These are phyloP conservation scores for Carex pumila DNA, from an alignment of 176 grass and related monocot species.

Conservation along the genomic window DNA sequence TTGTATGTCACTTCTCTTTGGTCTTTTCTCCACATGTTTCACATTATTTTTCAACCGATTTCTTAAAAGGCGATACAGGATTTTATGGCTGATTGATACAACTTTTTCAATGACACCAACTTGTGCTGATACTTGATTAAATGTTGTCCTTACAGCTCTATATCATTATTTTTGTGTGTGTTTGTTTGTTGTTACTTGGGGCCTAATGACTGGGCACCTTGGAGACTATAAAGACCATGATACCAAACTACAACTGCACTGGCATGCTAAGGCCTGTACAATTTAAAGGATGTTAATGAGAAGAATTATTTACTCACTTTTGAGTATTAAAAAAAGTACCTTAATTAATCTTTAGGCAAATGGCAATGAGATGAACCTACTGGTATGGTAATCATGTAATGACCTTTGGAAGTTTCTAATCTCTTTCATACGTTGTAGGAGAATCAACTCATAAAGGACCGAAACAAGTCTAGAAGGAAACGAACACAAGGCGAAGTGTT, in stretches of 20 bases:
- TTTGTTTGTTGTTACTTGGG: not conserved
- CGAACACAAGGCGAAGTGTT: slow-evolving; percentile 46
- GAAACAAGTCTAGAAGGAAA: slow-evolving; percentile 91
- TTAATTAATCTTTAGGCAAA: not conserved
- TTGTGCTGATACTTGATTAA: not conserved
- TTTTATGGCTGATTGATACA: not conserved
- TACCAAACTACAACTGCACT: not conserved
- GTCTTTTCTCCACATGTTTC: not conserved
- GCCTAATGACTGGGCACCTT: not conserved
- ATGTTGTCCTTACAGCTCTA: not conserved
- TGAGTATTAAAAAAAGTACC: not conserved
- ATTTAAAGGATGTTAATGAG: not conserved
- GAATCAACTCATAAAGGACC: slow-evolving; percentile 89
- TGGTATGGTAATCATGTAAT: not conserved
- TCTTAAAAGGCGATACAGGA: not conserved
- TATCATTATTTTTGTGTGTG: not conserved
- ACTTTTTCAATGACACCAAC: not conserved
- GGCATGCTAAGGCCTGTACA: not conserved
- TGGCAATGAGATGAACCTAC: not conserved
- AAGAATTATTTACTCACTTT: not conserved
- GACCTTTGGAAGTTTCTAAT: not conserved
- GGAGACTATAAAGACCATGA: not conserved
- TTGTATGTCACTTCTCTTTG: slow-evolving; percentile 40
- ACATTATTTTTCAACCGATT: not conserved
- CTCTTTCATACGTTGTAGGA: slow-evolving; percentile 38